phyloP scores from a whole-genome alignment of 2,329 filamentous ascomycete genomes.

The Venturia carpophila region DNA sequence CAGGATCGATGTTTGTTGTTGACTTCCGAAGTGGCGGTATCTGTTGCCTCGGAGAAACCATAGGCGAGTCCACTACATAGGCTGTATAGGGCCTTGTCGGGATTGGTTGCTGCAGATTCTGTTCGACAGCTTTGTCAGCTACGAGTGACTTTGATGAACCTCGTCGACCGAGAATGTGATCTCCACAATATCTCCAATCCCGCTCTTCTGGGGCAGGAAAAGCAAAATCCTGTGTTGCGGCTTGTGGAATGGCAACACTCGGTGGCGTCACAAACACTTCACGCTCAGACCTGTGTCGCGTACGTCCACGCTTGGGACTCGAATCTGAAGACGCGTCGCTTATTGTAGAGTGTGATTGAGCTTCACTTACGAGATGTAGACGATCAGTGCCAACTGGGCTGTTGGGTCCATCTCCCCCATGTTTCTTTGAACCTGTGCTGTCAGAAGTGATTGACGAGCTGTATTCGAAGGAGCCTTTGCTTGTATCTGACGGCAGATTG shows the following conservation, averaged over 20 bases:
- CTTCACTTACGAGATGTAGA: slow-evolving; percentile 4
- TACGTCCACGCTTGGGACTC: not conserved
- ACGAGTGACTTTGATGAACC: not conserved
- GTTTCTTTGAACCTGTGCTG: not conserved
- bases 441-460: not conserved
- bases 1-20: not conserved
- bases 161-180: slow-evolving; percentile 1
- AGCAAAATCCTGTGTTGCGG: slow-evolving; percentile 7
- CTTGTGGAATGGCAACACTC: not conserved
- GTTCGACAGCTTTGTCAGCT: not conserved
- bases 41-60: not conserved
- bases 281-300: not conserved
- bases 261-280: not conserved
- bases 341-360: not conserved
- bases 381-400: not conserved
- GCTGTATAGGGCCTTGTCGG: slow-evolving; percentile 5
- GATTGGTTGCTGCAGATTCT: not conserved
- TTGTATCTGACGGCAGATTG: not conserved
- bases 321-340: not conserved
- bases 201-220: not conserved
- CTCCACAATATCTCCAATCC: slow-evolving; percentile 7
- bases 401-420: not conserved
- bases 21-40: not conserved
- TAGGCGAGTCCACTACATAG: not conserved
- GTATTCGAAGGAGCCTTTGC: not conserved